These are phyloP conservation scores for Solanum pimpinellifolium DNA, from an alignment of 257 asterid species.

Conservation along the genomic window DNA sequence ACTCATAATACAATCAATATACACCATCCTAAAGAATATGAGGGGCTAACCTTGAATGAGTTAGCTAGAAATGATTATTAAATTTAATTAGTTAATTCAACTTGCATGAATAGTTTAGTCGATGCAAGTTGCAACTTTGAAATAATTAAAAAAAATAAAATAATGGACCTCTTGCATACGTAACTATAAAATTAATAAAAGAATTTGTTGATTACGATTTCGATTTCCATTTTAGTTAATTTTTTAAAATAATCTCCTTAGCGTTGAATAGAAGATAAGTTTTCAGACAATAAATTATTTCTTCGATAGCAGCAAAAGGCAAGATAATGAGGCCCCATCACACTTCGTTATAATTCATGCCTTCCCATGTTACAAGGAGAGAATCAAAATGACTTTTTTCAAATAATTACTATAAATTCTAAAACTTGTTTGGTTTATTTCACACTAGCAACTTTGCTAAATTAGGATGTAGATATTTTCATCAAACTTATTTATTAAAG, in stretches of 20 bases:
- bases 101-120: background rate
- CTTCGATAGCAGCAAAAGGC: background rate
- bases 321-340: background rate
- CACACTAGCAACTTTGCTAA: background rate
- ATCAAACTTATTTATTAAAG: background rate
- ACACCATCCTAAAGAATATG: background rate
- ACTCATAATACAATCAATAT: background rate
- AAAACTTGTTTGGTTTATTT: background rate
- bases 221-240: background rate
- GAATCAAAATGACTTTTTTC: background rate
- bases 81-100: background rate
- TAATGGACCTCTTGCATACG: background rate
- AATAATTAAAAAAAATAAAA: background rate
- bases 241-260: background rate
- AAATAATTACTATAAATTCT: background rate
- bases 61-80: background rate
- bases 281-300: background rate
- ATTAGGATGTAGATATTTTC: background rate
- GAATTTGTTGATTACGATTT: background rate
- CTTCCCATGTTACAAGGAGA: background rate
- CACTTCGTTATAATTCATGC: background rate
- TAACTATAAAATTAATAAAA: background rate
- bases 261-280: background rate
- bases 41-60: background rate
- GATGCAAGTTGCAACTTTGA: background rate